phyloP scores from a whole-genome alignment of 1,139 yeast species.

The Taiozyma sp. region DNA sequence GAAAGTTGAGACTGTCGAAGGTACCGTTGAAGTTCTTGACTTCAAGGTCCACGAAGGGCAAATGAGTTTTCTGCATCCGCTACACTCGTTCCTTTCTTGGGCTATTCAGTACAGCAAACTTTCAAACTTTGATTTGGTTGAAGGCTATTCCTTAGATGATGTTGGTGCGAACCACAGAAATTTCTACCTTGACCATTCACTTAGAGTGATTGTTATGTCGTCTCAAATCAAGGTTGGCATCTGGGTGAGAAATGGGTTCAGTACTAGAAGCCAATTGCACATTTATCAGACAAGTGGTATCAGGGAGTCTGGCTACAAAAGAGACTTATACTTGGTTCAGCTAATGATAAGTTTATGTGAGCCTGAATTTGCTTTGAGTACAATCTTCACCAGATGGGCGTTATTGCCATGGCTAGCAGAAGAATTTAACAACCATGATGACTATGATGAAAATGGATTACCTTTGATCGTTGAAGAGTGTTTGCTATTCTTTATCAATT shows the following conservation, averaged over 20 bases:
- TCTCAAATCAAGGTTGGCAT: constrained; percentile 75
- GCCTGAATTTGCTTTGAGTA: constrained; percentile 52
- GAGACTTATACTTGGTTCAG: constrained; percentile 74
- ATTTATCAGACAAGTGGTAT: constrained; percentile 78
- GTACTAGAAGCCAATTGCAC: constrained; percentile 72
- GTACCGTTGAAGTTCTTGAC: constrained; percentile 25
- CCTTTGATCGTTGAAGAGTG: constrained; percentile 76
- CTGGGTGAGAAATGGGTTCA: constrained; percentile 88
- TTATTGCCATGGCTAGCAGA: constrained; percentile 46
- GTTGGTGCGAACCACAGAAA: neutral
- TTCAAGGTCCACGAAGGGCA: constrained; percentile 40
- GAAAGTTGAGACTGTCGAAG: constrained; percentile 25
- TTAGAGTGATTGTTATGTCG: constrained; percentile 67
- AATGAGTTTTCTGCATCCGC: constrained; percentile 74
- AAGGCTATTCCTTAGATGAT: constrained; percentile 3
- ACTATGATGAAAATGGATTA: constrained; percentile 40
- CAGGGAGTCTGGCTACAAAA: constrained; percentile 73
- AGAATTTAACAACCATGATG: constrained; percentile 30
- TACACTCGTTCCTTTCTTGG: constrained; percentile 72
- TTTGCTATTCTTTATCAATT: constrained; percentile 59
- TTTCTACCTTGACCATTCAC: constrained; percentile 50
- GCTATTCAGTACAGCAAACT: constrained; percentile 41
- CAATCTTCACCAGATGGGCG: constrained; percentile 69
- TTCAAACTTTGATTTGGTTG: constrained; percentile 3
- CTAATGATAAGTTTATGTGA: constrained; percentile 51